A percentile compares a stretch with the other conserved stretches of the same genome.
Conservation (phyloP, 768 basidiomycete genomes). For the Collybia sordida region DNA sequence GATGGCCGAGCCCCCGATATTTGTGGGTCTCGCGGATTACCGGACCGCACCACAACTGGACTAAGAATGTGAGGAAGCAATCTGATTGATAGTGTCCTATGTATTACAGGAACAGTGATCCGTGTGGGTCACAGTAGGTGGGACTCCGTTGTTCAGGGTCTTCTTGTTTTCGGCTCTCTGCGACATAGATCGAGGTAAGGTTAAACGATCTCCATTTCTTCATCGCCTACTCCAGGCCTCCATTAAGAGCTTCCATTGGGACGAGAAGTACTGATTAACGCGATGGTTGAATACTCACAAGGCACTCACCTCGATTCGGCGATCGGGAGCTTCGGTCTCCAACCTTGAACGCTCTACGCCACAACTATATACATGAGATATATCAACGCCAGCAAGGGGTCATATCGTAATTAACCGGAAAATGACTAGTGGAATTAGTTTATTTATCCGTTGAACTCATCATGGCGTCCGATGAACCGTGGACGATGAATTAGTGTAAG, state of each 20-base stretch:
- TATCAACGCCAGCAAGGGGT: not conserved
- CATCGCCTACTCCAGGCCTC: conserved; percentile 56
- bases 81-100: too few species aligned
- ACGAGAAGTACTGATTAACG: conserved; percentile 21
- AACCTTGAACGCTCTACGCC: conserved; percentile 58
- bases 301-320: conserved; percentile 46
- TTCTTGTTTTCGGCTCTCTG: conserved; percentile 56
- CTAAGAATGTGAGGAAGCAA: too few species aligned
- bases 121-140: too few species aligned
- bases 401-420: not conserved
- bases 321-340: conserved; percentile 57
- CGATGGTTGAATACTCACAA: not conserved
- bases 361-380: conserved; percentile 34
- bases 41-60: too few species aligned
- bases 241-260: conserved; percentile 62
- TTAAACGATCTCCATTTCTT: conserved; percentile 59
- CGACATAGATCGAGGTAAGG: conserved; percentile 54
- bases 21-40: too few species aligned
- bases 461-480: conserved; percentile 54
- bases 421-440: conserved; percentile 43
- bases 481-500: not conserved
- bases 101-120: too few species aligned
- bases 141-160: too few species aligned
- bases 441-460: conserved; percentile 52
- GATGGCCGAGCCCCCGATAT: too few species aligned